These are phyloP conservation scores for Fusarium cicatricum DNA, from an alignment of 2,329 filamentous ascomycete genomes.

Conservation along the genomic window DNA sequence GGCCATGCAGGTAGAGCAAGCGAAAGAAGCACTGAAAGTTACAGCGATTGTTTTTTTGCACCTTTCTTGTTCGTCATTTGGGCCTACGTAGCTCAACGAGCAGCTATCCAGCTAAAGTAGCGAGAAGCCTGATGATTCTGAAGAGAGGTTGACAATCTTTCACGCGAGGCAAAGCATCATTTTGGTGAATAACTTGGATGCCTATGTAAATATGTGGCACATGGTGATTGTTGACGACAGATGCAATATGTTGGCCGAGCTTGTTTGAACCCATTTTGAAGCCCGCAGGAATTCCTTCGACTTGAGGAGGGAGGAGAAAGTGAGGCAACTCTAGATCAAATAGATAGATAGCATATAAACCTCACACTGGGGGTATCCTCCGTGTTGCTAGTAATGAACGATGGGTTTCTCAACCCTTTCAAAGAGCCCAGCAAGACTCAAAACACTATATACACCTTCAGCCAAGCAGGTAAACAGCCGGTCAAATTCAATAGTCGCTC, in stretches of 20 bases:
- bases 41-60: constrained; percentile 28
- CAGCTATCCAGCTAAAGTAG: constrained; percentile 5
- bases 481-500: not conserved
- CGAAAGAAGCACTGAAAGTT: constrained; percentile 13
- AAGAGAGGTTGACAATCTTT: constrained; percentile 1
- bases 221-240: too few species aligned
- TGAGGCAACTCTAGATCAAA: not conserved
- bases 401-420: not conserved
- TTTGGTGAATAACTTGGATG: not conserved
- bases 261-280: not conserved
- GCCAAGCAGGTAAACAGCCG: not conserved
- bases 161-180: not conserved
- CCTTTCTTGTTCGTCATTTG: constrained; percentile 5
- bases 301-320: not conserved
- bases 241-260: not conserved
- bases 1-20: constrained; percentile 17
- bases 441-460: constrained; percentile 2
- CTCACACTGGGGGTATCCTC: not conserved
- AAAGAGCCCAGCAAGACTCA: not conserved
- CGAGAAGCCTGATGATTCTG: constrained; percentile 20
- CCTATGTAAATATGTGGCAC: too few species aligned
- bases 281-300: not conserved
- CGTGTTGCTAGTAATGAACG: constrained; percentile 1
- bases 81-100: constrained; percentile 14
- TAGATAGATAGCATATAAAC: not conserved